Percentiles rank a stretch among this genome's conserved stretches.
Conservation (phyloP, 306 rosid genomes). For the Medicago truncatula region DNA sequence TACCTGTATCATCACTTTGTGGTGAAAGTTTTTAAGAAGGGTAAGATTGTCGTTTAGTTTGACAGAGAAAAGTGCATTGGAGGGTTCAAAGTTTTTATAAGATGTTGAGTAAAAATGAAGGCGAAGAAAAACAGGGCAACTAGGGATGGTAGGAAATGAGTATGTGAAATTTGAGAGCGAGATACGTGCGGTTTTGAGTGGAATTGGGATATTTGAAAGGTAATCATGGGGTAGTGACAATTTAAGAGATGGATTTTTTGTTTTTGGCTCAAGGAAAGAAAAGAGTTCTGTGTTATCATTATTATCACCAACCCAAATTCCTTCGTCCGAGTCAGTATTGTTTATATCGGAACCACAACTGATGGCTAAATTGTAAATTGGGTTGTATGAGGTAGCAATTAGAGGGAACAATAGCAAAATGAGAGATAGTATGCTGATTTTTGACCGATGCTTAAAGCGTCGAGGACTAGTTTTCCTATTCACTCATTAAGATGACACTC, state of each 20-base stretch:
- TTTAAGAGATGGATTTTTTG: background rate
- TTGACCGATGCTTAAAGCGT: too few relatives aligned
- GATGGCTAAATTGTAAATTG: background rate
- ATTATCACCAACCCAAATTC: slow-evolving; percentile 13
- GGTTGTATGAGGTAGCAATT: background rate
- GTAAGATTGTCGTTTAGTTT: too few relatives aligned
- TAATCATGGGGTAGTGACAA: background rate
- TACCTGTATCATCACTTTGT: background rate
- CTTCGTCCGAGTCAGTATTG: too few relatives aligned
- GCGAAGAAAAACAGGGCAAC: slow-evolving; percentile 22
- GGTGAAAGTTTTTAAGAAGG: background rate
- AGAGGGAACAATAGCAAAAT: background rate
- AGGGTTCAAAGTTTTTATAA: too few relatives aligned
- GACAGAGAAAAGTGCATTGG: too few relatives aligned
- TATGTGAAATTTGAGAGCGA: slow-evolving; percentile 30
- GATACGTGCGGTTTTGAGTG: slow-evolving; percentile 1
- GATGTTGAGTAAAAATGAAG: too few relatives aligned
- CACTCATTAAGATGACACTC: too few relatives aligned
- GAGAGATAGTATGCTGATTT: background rate
- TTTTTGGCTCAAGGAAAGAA: background rate
- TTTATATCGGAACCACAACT: background rate
- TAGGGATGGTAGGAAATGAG: background rate
- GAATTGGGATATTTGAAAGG: background rate
- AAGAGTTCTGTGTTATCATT: background rate
- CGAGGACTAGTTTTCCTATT: too few relatives aligned